Base-by-base conservation (phyloP, 2,329 filamentous ascomycete genomes). In the Rasamsonia emersonii region DNA sequence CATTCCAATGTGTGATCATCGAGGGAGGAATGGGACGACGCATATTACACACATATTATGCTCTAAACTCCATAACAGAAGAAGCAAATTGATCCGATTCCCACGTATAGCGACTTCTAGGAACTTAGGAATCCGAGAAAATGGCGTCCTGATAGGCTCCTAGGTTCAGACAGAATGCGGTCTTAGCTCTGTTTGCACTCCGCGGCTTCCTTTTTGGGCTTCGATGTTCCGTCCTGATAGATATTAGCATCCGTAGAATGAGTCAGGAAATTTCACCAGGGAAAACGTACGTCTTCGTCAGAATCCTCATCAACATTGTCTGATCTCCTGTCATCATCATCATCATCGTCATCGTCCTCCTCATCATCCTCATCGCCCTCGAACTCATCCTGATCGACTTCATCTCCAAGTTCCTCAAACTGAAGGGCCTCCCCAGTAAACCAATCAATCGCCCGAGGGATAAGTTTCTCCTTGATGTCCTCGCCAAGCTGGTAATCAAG, bases 401-500 rank as follows among this genome's bases (percentile, higher is more conserved):
- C 86, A 33, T 93, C 82, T 23, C 89, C 82, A 39, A 94, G 64
- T 60, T 95, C 89, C 71, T 98, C 91, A 50, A 86, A 98, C 49
- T 91, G 88, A 43, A 98, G 79, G 47, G 91, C 91, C 68, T 98
- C 91, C 37, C 91, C 91, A 32, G 91, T 98, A 63, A 98, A 98
- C 91, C 91, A 98, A 66, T 98, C 91, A 51, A 98, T 91, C 36
- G 93, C 91, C 48, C 89, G 86, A 44, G 91, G 91, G 49, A 98
- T 98, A 45, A 98, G 75, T 71, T 98, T 98, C 75, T 98, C 91
- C 71, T 98, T 98, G 68, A 98, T 95, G 58, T 98, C 91, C 70
- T 98, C 91, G 46, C 91, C 91, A 26, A 98, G 79, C 67, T 96
- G 89, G 64, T 96, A 98, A 67, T 98, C 91, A 32, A 98, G 79